A percentile compares a stretch with the other conserved stretches of the same genome.
Conservation (phyloP, 495 filamentous ascomycete species). For the Arthonia radiata region DNA sequence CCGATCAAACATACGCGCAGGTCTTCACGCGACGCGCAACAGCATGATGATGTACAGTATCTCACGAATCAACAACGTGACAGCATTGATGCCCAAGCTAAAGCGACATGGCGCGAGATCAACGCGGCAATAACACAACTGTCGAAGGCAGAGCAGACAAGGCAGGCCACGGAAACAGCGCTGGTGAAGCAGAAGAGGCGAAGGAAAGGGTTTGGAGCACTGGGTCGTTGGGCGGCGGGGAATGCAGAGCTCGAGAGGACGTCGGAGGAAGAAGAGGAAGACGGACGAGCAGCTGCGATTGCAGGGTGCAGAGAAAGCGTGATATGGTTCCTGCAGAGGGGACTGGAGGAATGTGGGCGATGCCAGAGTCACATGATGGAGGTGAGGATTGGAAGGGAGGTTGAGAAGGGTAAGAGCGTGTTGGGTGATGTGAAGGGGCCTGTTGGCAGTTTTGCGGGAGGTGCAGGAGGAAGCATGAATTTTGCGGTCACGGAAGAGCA, state of each 20-base stretch:
- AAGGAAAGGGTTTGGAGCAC: slow-evolving; percentile 24
- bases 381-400: slow-evolving; percentile 51
- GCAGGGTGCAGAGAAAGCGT: slow-evolving; percentile 51
- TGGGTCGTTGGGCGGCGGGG: slow-evolving; percentile 54
- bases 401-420: slow-evolving; percentile 74
- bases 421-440: slow-evolving; percentile 37
- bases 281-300: slow-evolving; percentile 34
- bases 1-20: no score
- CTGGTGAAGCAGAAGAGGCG: no score
- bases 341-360: slow-evolving; percentile 46
- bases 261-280: slow-evolving; percentile 40
- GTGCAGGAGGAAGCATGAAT: slow-evolving; percentile 2
- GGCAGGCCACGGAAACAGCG: slow-evolving; percentile 16
- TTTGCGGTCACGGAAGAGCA: slow-evolving; percentile 2
- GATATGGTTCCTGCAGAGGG: slow-evolving; percentile 51
- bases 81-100: slow-evolving; percentile 61
- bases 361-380: slow-evolving; percentile 82
- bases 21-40: no score
- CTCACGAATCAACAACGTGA: slow-evolving; percentile 21
- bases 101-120: slow-evolving; percentile 59
- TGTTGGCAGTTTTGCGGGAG: slow-evolving; percentile 3
- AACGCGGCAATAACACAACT: slow-evolving; percentile 33
- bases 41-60: slow-evolving; percentile 4
- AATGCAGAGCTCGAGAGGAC: slow-evolving; percentile 21
- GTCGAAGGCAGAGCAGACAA: slow-evolving; percentile 36